Conservation (phyloP, 2,329 filamentous ascomycete species). For the Aspergillus latus region DNA sequence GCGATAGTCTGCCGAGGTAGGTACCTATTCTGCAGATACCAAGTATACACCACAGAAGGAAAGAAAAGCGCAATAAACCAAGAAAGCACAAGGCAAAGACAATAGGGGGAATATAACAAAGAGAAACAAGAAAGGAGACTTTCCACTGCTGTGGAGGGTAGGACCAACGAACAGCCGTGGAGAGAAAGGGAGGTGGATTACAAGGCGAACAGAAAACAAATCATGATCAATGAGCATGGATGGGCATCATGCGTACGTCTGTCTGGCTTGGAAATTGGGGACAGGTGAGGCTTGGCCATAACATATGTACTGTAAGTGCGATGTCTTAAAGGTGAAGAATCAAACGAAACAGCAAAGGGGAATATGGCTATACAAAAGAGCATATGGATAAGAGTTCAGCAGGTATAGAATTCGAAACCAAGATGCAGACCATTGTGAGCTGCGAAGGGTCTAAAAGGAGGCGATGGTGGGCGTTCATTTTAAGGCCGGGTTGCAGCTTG, state of each 20-base stretch:
- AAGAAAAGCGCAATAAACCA: not conserved
- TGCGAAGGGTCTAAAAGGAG: constrained; percentile 1
- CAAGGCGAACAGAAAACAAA: constrained; percentile 10
- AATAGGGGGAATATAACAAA: constrained; percentile 36
- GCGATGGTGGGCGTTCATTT: not conserved
- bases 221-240: constrained; percentile 14
- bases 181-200: constrained; percentile 7
- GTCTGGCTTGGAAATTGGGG: constrained; percentile 5
- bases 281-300: constrained; percentile 5
- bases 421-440: constrained; percentile 13
- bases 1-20: constrained; percentile 18
- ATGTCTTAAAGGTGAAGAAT: constrained; percentile 11
- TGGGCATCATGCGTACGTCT: constrained; percentile 19
- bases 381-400: constrained; percentile 3
- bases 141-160: constrained; percentile 1
- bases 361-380: constrained; percentile 11
- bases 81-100: constrained; percentile 13
- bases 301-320: not conserved
- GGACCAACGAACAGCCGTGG: not conserved
- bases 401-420: constrained; percentile 8
- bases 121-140: constrained; percentile 17
- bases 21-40: constrained; percentile 5
- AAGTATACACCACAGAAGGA: not conserved
- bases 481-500: constrained; percentile 48
- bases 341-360: constrained; percentile 1